These are phyloP conservation scores for Epichloe sibirici DNA, from an alignment of 2,329 filamentous ascomycete species.

Conservation along the genomic window DNA sequence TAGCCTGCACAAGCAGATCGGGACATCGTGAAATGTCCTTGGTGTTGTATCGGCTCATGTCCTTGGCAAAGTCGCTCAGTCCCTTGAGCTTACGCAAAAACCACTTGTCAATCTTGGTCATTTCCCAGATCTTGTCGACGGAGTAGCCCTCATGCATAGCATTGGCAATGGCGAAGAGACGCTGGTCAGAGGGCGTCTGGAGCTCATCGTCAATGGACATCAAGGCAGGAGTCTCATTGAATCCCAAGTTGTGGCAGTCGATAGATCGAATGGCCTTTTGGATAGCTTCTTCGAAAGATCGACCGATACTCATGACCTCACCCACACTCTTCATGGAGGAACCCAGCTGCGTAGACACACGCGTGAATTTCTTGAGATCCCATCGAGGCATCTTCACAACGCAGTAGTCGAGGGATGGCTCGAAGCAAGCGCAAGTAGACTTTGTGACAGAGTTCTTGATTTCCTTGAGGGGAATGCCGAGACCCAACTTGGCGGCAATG, in stretches of 20 bases:
- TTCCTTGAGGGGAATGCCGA: constrained; percentile 90
- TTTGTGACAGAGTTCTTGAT: constrained; percentile 95
- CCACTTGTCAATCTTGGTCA: constrained; percentile 99
- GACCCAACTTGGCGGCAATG: constrained; percentile 89
- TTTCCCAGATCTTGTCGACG: constrained; percentile 94
- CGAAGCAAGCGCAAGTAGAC: constrained; percentile 93
- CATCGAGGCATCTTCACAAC: constrained; percentile 98
- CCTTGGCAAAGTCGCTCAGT: constrained; percentile 76
- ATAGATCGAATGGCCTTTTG: constrained; percentile 95
- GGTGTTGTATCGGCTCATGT: constrained; percentile 55
- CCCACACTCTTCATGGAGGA: constrained; percentile 99
- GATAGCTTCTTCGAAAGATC: constrained; percentile 95
- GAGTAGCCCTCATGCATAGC: constrained; percentile 91
- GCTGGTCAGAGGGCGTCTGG: constrained; percentile 94
- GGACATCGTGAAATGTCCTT: constrained; percentile 52
- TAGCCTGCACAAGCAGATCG: constrained; percentile 66
- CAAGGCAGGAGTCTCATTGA: constrained; percentile 79
- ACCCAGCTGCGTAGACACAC: constrained; percentile 88
- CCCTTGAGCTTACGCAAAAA: constrained; percentile 88
- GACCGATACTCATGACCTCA: constrained; percentile 96
- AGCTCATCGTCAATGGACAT: constrained; percentile 96
- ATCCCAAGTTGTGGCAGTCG: constrained; percentile 90
- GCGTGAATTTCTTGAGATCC: constrained; percentile 98
- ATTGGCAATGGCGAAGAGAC: constrained; percentile 93
- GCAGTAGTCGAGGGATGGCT: constrained; percentile 94